These are phyloP conservation scores for Trapa bicornis DNA, from an alignment of 345 rosid species.

Conservation along the genomic window DNA sequence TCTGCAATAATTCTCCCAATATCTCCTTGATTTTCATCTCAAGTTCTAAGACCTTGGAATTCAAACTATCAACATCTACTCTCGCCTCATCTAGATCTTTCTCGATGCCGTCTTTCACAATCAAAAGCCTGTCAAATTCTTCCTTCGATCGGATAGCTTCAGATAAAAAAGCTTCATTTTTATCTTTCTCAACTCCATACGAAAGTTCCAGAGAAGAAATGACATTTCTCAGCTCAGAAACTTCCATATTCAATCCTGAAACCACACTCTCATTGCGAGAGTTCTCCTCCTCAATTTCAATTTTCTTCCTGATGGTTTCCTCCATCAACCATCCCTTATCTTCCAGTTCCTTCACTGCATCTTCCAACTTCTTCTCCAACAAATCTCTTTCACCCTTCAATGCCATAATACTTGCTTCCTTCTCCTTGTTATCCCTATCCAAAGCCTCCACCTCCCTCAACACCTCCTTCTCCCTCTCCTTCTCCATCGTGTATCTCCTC, in stretches of 20 bases:
- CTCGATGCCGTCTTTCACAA: slow-evolving; percentile 28
- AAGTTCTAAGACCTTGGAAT: slow-evolving; percentile 21
- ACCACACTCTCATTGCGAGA: slow-evolving; percentile 27
- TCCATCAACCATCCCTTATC: slow-evolving; percentile 24
- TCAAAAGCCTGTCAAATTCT: slow-evolving; percentile 16
- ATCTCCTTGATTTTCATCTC: slow-evolving; percentile 27
- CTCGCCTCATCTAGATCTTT: slow-evolving; percentile 36
- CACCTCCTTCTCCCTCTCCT: slow-evolving; percentile 28
- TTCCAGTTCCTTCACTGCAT: slow-evolving; percentile 11
- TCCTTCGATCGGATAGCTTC: slow-evolving; percentile 20
- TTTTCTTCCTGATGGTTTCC: slow-evolving; percentile 27
- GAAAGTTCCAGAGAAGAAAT: slow-evolving; percentile 20
- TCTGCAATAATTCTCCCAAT: slow-evolving; percentile 19
- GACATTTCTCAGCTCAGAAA: slow-evolving; percentile 20
- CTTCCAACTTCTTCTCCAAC: slow-evolving; percentile 13
- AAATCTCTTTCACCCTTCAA: slow-evolving; percentile 21
- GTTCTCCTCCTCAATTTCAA: slow-evolving; percentile 30
- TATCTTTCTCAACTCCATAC: slow-evolving; percentile 17
- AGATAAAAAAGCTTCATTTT: slow-evolving; percentile 19
- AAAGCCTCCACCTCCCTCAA: slow-evolving; percentile 25
- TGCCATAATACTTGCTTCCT: slow-evolving; percentile 22
- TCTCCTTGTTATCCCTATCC: slow-evolving; percentile 22
- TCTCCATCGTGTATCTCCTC: slow-evolving; percentile 26
- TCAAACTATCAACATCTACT: slow-evolving; percentile 20
- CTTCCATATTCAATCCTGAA: slow-evolving; percentile 25